These are phyloP conservation scores for Ophiosphaerella korrae DNA, from an alignment of 2,329 filamentous ascomycete genomes.

Conservation along the genomic window DNA sequence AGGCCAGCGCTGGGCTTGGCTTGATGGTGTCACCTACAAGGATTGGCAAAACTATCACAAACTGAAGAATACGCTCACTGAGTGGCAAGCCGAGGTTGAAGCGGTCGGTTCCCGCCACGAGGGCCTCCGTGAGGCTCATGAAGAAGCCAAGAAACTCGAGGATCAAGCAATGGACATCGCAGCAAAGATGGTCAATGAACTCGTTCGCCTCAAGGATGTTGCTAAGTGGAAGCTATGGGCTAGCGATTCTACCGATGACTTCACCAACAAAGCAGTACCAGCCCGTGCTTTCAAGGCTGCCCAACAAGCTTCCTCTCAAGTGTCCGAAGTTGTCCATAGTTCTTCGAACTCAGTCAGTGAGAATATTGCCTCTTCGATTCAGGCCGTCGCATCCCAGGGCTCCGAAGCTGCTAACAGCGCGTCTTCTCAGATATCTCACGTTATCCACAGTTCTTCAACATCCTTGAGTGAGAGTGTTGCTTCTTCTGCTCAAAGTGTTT, in stretches of 20 bases:
- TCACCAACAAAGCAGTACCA: constrained; percentile 70
- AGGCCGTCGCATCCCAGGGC: constrained; percentile 37
- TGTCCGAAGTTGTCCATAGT: constrained; percentile 42
- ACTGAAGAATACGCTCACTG: constrained; percentile 78
- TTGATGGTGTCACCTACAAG: constrained; percentile 93
- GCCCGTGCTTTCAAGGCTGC: constrained; percentile 57
- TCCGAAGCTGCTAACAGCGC: constrained; percentile 27
- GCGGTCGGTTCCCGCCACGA: constrained; percentile 75
- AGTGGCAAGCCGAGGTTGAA: constrained; percentile 84
- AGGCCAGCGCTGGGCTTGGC: constrained; percentile 93
- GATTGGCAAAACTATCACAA: constrained; percentile 96
- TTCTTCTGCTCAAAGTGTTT: constrained; percentile 46
- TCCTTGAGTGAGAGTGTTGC: constrained; percentile 39
- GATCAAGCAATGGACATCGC: constrained; percentile 81
- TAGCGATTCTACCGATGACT: constrained; percentile 76
- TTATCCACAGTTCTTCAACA: constrained; percentile 37
- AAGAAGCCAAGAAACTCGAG: constrained; percentile 71
- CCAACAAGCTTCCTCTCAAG: constrained; percentile 47
- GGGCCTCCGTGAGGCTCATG: constrained; percentile 69
- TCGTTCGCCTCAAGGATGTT: constrained; percentile 80
- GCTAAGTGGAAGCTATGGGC: constrained; percentile 82
- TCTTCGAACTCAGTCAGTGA: constrained; percentile 39
- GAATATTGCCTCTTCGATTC: constrained; percentile 45
- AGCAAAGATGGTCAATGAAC: constrained; percentile 77
- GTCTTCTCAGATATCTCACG: constrained; percentile 22